Evolutionary conservation across 306 rosid species (phyloP).

Genomic region (Astragalus glycyphyllos): DNA sequence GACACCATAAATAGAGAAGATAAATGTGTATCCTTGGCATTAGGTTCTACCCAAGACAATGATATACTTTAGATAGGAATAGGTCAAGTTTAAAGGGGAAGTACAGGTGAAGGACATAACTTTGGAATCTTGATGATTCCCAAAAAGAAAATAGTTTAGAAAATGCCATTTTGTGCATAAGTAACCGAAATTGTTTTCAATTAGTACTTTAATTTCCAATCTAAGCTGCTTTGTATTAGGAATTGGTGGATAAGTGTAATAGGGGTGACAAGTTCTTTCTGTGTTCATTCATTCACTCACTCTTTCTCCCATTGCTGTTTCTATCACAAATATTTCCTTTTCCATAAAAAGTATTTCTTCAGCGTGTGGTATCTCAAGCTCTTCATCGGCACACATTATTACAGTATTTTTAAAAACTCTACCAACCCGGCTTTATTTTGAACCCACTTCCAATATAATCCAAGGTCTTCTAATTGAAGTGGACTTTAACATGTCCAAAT

Average conservation of each 20-base stretch:
- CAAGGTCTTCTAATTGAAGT: no score
- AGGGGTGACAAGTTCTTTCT: constrained; percentile 5
- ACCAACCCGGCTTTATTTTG: background rate
- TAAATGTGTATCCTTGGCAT: constrained; percentile 4
- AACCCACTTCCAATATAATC: no score
- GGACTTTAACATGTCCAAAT: no score
- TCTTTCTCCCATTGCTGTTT: no score
- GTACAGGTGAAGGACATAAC: background rate
- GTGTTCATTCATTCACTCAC: background rate
- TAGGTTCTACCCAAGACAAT: constrained; percentile 15
- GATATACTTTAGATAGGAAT: constrained; percentile 13
- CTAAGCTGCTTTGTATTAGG: background rate
- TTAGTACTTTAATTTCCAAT: background rate
- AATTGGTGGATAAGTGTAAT: background rate
- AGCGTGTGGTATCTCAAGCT: background rate
- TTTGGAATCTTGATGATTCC: constrained; percentile 16
- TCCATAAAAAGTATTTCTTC: no score
- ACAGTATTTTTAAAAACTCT: background rate
- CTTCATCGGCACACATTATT: background rate
- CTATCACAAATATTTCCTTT: no score
- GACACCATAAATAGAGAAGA: background rate
- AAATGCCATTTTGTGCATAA: constrained; percentile 6
- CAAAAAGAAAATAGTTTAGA: background rate
- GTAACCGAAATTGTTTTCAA: background rate
- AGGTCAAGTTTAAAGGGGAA: background rate